Base-by-base conservation (phyloP, 805 yeast species). In the Tanozyma kutaoensis region DNA sequence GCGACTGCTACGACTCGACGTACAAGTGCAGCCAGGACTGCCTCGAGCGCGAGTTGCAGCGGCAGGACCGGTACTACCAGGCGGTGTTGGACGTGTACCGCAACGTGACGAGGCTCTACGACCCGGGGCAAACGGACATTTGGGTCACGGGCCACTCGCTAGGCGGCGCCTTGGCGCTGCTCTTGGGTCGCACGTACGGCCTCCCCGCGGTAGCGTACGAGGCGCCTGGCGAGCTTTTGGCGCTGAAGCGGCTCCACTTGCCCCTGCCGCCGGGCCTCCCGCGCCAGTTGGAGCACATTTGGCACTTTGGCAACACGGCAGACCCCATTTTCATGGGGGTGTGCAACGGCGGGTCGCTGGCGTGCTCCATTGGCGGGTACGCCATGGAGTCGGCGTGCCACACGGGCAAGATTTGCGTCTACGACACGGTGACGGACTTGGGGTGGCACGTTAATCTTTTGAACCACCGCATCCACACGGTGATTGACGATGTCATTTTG, bases 341-440 rank as follows among this genome's bases (percentile, higher is more conserved):
- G 7, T 91, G 98, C 48, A 85, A 80, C 43, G 98, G 98, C 8
- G 93, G 91, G 1, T 72, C 88, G 4, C 76, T 93, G 0, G 53
- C 86, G 2, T 91, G 98, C 50, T 75, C 88, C 33, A 63, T 82
- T 7, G 95, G 81, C 1, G 98, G 98, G 0, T 91, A 84, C 50
- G 98, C 97, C 8, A 76, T 91, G 95, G 98, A 91, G 44, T 76
- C 95, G 0, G 76, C 76, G 24, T 91, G 98, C 47, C 98, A 91
- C 48, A 69, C 94, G 0, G 98, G 97, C 0, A 67, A 66, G 46
- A 71, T 72, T 28, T 91, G 97, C 49, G 65, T 76, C 16, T 91
- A 88, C 52, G 97, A 91, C 43, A 86, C 78, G 8, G 95, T 86
- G 9, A 65, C 67, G 3, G 97, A 91, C 39, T 57, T 67, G 36